A percentile compares a stretch with the other conserved stretches of the same genome.
phyloP scores from a whole-genome alignment of 2,329 filamentous ascomycete genomes.

The Dothistroma septosporum region DNA sequence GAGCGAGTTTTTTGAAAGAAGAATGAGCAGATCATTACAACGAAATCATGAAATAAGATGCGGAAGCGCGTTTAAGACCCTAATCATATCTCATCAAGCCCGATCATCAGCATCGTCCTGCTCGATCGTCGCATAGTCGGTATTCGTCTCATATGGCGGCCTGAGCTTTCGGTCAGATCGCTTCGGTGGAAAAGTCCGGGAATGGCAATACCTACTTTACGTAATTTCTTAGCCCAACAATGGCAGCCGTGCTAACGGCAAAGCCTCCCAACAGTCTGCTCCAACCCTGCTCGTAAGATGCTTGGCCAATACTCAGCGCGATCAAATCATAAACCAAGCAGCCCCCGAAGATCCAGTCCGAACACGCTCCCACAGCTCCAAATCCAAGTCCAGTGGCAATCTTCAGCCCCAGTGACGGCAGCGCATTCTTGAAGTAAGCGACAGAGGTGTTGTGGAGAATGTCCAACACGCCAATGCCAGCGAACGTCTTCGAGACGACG shows the following conservation, averaged over 20 bases:
- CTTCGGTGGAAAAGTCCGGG: slow-evolving; percentile 5
- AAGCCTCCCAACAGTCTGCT: slow-evolving; percentile 50
- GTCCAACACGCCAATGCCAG: slow-evolving; percentile 58
- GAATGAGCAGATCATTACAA: background rate
- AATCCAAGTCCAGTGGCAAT: slow-evolving; percentile 53
- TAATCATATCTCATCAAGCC: slow-evolving; percentile 14
- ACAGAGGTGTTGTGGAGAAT: slow-evolving; percentile 56
- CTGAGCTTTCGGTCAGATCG: slow-evolving; percentile 19
- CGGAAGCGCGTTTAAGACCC: background rate
- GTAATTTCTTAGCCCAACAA: slow-evolving; percentile 52
- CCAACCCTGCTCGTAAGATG: slow-evolving; percentile 49
- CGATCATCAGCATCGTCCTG: slow-evolving; percentile 30
- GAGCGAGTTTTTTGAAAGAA: background rate
- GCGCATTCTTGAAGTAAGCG: slow-evolving; percentile 51
- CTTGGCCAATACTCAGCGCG: slow-evolving; percentile 52
- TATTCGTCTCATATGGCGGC: slow-evolving; percentile 31
- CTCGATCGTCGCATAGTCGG: slow-evolving; percentile 24
- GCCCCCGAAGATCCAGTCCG: slow-evolving; percentile 59
- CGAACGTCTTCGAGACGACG: slow-evolving; percentile 56
- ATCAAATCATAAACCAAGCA: slow-evolving; percentile 58
- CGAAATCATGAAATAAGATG: background rate
- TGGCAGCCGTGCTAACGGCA: slow-evolving; percentile 50
- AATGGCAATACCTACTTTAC: slow-evolving; percentile 44
- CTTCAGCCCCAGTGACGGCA: slow-evolving; percentile 48
- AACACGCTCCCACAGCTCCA: slow-evolving; percentile 46